Evolutionary conservation across 192 early-diverging fungal species (phyloP).

Genomic region (Umbelopsis sp.): DNA sequence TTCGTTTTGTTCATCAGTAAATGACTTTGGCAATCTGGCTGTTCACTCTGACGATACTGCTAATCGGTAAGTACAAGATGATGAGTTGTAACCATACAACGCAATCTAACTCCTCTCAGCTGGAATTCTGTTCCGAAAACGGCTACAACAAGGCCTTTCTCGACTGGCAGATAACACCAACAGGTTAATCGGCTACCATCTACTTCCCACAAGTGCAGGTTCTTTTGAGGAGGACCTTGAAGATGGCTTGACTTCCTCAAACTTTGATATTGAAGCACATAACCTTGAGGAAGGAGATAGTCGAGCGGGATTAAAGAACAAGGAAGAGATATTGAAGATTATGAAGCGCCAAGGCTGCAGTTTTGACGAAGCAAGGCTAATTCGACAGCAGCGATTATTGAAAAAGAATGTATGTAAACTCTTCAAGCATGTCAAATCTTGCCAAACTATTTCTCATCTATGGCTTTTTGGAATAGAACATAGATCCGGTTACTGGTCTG

Average conservation of each 20-base stretch:
- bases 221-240: slow-evolving; percentile 61
- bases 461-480: slow-evolving; percentile 32
- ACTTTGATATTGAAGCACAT: slow-evolving; percentile 51
- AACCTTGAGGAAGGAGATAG: slow-evolving; percentile 53
- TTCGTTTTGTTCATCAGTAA: too few relatives aligned
- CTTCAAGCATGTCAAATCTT: not conserved
- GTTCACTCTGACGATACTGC: too few relatives aligned
- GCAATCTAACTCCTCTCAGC: not conserved
- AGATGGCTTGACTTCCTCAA: slow-evolving; percentile 55
- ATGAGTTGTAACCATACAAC: too few relatives aligned
- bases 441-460: not conserved
- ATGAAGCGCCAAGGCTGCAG: slow-evolving; percentile 53
- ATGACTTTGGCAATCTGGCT: too few relatives aligned
- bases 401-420: slow-evolving; percentile 47
- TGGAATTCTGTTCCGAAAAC: slow-evolving; percentile 19
- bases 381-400: slow-evolving; percentile 56
- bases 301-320: slow-evolving; percentile 55
- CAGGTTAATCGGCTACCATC: slow-evolving; percentile 45
- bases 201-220: slow-evolving; percentile 48
- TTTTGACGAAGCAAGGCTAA: slow-evolving; percentile 63
- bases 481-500: slow-evolving; percentile 60
- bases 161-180: slow-evolving; percentile 29
- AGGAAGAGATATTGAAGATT: slow-evolving; percentile 55
- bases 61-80: too few relatives aligned
- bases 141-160: not conserved